Evolutionary conservation across 352 stramenopile genomes (phyloP), one percentile per base, ranked within the genome.

Genomic region (Thraustochytrium striatum): DNA sequence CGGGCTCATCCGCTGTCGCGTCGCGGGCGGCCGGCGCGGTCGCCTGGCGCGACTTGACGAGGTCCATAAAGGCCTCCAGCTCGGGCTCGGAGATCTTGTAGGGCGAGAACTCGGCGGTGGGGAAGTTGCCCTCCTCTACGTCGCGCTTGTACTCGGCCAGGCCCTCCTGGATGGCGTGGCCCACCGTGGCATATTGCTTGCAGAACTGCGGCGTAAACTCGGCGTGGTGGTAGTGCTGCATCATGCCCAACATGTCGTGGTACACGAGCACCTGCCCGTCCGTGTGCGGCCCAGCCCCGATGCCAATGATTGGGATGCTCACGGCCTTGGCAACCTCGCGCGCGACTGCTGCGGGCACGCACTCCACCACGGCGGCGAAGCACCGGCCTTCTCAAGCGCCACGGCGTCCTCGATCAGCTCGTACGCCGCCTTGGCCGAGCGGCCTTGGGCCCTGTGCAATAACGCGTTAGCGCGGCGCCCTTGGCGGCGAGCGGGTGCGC

Each of bases 181-280:
- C 95, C 13, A 99, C 91, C 78, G 96, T 89, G 9, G 93, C 93
- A 86, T 98, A 99, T 32, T 91, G 89, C 84, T 99, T 99, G 85
- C 95, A 99, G 83, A 99, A 99, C 80, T 97, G 98, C 9, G 96
- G 95, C 35, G 98, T 93, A 72, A 95, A 92, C 82, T 93, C 84
- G 30, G 93, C 92, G 82, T 99, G 94, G 83, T 99, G 95, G 0
- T 96, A 96, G 85, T 99, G 96, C 81, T 96, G 92, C 28, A 98
- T 87, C 93, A 99, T 98, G 21, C 96, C 96, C 39, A 99, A 85
- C 83, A 99, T 89, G 83, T 99, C 96, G 83, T 99, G 96, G 84
- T 96, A 99, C 3, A 99, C 96, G 25, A 99, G 83, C 28, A 99
- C 91, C 85, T 98, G 94, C 1, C 95, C 95, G 55, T 92, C 96